phyloP scores from a whole-genome alignment of 352 stramenopile species.

The Thraustochytrium striatum region DNA sequence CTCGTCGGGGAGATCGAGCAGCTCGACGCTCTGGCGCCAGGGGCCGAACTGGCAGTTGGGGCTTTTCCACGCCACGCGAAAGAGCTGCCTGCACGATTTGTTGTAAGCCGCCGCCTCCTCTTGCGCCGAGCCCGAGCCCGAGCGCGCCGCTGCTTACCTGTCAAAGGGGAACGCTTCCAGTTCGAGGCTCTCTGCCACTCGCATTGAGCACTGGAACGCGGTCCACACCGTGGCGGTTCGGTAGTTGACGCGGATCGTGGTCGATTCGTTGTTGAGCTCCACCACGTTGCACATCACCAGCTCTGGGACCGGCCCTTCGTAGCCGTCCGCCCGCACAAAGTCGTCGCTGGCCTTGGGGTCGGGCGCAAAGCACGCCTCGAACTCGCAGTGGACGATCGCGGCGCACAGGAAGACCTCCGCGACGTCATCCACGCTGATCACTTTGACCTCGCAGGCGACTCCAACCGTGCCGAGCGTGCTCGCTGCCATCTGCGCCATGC shows the following conservation, averaged over 20 bases:
- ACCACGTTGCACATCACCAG: background rate
- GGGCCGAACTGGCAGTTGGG: background rate
- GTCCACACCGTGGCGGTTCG: background rate
- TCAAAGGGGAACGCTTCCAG: background rate
- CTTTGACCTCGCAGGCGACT: background rate
- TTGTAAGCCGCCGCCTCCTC: too few species aligned
- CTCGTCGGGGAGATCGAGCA: background rate
- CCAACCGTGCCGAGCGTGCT: too few species aligned
- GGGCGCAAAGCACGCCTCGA: background rate
- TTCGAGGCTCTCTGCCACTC: background rate
- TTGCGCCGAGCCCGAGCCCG: too few species aligned
- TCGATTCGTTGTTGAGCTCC: background rate
- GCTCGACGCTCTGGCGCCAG: background rate
- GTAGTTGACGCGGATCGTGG: background rate
- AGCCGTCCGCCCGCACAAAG: background rate
- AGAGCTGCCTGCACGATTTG: too few species aligned
- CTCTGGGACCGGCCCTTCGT: background rate
- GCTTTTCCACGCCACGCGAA: background rate
- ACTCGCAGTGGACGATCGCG: background rate
- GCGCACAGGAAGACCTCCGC: background rate
- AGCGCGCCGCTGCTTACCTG: too few species aligned
- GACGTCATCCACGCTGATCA: background rate
- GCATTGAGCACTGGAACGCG: background rate
- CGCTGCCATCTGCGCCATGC: too few species aligned
- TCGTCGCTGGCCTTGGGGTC: background rate